Evolutionary conservation across 1,284 basidiomycete species (phyloP), one percentile per base, ranked within the genome.

Genomic region (Apiotrichum siamense): DNA sequence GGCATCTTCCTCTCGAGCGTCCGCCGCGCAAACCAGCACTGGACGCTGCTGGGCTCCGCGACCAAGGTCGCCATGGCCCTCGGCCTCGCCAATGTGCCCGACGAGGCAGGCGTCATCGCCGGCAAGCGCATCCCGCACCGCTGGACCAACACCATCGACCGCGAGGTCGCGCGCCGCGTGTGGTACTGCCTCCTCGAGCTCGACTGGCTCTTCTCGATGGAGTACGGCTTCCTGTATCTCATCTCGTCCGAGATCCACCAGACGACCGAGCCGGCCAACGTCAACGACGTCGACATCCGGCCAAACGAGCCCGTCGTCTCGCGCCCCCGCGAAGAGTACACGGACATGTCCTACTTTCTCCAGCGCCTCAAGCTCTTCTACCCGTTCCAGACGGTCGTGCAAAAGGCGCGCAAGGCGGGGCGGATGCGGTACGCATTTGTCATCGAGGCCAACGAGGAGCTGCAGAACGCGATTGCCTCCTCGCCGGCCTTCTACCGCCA

Each of bases 321-420:
- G 1, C 47, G 54, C 21, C 58, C 58, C 7, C 26, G 29, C 3
- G 58, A 60, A 20, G 47, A 50, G 17, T 55, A 62, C 47, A 62
- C 61, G 26, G 61, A 58, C 47, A 62, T 62, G 61, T 60, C 58
- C 5, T 62, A 58, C 47, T 55, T 60, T 37, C 47, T 62, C 2
- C 54, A 62, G 32, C 55, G 58, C 15, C 39, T 60, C 10, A 48
- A 49, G 31, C 45, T 62, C 31, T 57, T 62, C 31, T 62, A 60
- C 31, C 61, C 61, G 11, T 56, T 62, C 27, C 58, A 58, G 36
- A 50, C 48, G 4, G 51, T 62, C 11, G 55, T 60, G 21, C 52
- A 53, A 38, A 54, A 54, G 40, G 54, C 59, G 23, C 54, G 59
- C 40, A 49, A 55, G 24, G 56, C 50, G 2, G 55, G 54, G 1